Percentiles rank a stretch among this genome's conserved stretches.
These are phyloP conservation scores for Aphanoascus verrucosus DNA, from an alignment of 2,329 filamentous ascomycete species.

Conservation along the genomic window DNA sequence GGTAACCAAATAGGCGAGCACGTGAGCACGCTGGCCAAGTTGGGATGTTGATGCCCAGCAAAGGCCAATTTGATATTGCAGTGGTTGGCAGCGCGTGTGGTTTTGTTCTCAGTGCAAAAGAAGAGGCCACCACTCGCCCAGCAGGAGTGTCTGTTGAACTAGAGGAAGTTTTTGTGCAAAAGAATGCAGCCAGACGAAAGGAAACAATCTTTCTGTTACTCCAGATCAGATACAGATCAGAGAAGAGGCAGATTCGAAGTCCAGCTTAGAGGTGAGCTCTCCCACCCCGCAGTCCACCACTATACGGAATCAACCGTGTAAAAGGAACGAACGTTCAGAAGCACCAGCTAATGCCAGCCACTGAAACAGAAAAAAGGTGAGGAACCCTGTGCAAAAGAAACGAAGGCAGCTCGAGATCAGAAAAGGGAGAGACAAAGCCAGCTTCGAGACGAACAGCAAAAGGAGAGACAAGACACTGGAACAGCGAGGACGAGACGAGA, in stretches of 20 bases:
- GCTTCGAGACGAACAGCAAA: constrained; percentile 8
- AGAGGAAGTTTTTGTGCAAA: not conserved
- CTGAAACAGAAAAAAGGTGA: not conserved
- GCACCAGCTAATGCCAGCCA: not conserved
- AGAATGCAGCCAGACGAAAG: not conserved
- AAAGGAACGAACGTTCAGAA: not conserved
- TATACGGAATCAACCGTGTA: not conserved
- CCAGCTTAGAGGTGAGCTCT: not conserved
- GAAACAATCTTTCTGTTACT: not conserved
- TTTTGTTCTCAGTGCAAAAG: not conserved
- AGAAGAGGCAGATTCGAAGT: not conserved
- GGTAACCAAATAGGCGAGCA: constrained; percentile 2
- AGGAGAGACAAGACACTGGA: constrained; percentile 9
- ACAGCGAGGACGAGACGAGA: too few species aligned
- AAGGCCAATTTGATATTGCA: not conserved
- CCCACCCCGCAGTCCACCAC: not conserved
- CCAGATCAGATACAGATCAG: not conserved
- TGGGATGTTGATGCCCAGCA: not conserved
- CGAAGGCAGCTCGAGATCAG: not conserved
- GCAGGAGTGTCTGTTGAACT: not conserved
- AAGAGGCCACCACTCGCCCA: not conserved
- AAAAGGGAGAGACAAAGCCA: constrained; percentile 10
- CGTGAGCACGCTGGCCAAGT: constrained; percentile 3
- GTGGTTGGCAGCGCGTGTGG: not conserved
- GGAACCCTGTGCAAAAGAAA: constrained; percentile 3